A percentile compares a stretch with the other conserved stretches of the same genome.
phyloP scores from a whole-genome alignment of 805 yeast genomes.

The Saitoella complicata region DNA sequence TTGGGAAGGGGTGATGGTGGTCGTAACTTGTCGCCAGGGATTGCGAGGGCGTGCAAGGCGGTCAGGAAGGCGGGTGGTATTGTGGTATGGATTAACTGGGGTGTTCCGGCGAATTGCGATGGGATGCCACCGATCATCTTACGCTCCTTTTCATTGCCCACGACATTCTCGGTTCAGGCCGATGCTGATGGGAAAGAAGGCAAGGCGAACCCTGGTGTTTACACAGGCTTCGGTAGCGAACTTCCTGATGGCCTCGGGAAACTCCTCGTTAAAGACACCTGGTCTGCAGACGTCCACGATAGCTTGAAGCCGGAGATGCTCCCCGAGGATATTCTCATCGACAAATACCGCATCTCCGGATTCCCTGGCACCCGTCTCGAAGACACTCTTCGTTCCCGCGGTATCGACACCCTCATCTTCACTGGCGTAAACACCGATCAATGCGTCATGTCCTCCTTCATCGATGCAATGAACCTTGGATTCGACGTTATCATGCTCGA shows the following conservation, averaged over 20 bases:
- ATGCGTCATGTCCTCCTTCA: constrained; percentile 10
- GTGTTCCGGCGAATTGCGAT: constrained; percentile 6
- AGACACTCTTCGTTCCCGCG: constrained; percentile 5
- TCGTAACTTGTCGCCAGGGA: no score
- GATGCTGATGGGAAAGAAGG: no score
- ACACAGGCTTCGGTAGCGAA: constrained; percentile 4
- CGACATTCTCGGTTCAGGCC: no score
- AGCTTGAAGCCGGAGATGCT: constrained; percentile 4
- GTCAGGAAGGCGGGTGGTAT: background rate
- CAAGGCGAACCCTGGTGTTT: constrained; percentile 6
- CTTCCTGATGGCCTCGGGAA: constrained; percentile 8
- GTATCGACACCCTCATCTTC: constrained; percentile 7
- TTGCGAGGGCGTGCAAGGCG: no score
- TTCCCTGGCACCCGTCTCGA: constrained; percentile 11
- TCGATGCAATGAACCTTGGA: constrained; percentile 10
- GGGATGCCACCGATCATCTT: no score
- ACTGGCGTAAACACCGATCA: constrained; percentile 11
- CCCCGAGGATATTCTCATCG: constrained; percentile 4
- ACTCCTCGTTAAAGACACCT: constrained; percentile 8
- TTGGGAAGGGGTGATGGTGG: no score
- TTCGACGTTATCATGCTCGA: constrained; percentile 11
- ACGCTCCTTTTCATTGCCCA: no score
- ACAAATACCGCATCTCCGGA: constrained; percentile 11
- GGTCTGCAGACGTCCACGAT: constrained; percentile 9
- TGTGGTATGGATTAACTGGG: constrained; percentile 12